Conservation (phyloP, 1,139 yeast genomes). For the Blastobotrys raffinosifermentans region DNA sequence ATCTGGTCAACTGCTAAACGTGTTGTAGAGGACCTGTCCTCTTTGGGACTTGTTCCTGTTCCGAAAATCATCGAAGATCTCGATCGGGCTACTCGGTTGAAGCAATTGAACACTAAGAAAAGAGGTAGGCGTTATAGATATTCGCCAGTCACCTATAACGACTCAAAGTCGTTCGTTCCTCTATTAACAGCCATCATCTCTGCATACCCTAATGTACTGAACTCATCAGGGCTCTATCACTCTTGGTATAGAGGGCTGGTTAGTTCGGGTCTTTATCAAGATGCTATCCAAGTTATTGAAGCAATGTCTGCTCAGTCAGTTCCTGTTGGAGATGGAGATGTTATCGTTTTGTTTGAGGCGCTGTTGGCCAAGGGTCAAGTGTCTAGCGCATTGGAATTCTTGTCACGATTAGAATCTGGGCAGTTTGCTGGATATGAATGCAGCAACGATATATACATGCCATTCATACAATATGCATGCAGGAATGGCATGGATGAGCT, state of each 20-base stretch:
- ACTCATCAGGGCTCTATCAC: constrained; percentile 21
- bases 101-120: not conserved
- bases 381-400: constrained; percentile 17
- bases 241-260: constrained; percentile 27
- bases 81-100: constrained; percentile 14
- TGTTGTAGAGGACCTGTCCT: constrained; percentile 16
- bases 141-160: no score
- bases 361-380: constrained; percentile 18
- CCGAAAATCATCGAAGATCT: constrained; percentile 16
- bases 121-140: no score
- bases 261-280: constrained; percentile 19
- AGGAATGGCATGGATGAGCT: constrained; percentile 16
- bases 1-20: not conserved
- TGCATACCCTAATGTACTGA: constrained; percentile 22
- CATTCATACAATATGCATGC: constrained; percentile 25
- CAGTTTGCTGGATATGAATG: constrained; percentile 15
- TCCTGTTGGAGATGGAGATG: constrained; percentile 15
- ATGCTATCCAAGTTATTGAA: constrained; percentile 23
- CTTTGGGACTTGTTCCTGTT: constrained; percentile 14
- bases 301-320: constrained; percentile 23
- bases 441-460: constrained; percentile 19
- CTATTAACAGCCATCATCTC: constrained; percentile 15
- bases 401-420: constrained; percentile 19
- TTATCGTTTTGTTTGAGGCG: constrained; percentile 21
- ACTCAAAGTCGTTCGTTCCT: constrained; percentile 12